Base-by-base conservation (phyloP, 805 yeast species). In the Suhomyces faveliae region DNA sequence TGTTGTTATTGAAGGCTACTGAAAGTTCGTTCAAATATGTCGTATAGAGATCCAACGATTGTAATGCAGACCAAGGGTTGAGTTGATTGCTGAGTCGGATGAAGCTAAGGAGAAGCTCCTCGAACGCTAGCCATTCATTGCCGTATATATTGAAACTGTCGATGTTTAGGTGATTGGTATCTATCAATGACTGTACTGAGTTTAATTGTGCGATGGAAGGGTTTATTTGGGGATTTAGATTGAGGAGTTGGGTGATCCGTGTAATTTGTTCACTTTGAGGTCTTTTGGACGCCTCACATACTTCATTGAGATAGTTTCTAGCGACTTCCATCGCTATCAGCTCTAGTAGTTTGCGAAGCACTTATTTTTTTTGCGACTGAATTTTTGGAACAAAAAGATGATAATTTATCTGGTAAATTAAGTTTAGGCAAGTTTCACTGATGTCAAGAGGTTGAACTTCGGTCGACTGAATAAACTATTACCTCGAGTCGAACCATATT, bases 11-110 rank as follows among this genome's bases (percentile, higher is more conserved):
- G 55, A 81, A 71, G 4, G 83, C 79, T 7, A 74, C 61, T 2
- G 83, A 66, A 25, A 80, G 54, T 50, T 76, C 76, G 45, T 75
- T 78, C 42, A 76, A 62, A 50, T 74, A 76, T 38, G 69, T 66
- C 19, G 78, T 74, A 50, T 73, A 78, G 21, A 80, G 61, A 59
- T 83, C 87, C 51, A 80, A 80, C 1, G 84, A 79, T 30, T 73
- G 74, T 4, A 80, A 56, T 1, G 70, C 48, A 0, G 83, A 73
- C 69, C 78, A 68, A 0, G 88, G 84, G 54, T 81, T 73, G 20
- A 82, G 62, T 48, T 79, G 81, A 35, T 74, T 64, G 49, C 80
- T 67, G 45, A 79, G 69, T 29, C 60, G 58, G 11, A 84, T 57
- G 58, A 80, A 84, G 2, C 80, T 65, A 0, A 60, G 56, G 0